Evolutionary conservation across 768 basidiomycete species (phyloP), one percentile per base, ranked within the genome.

Genomic region (Leccinum disarticulatum): DNA sequence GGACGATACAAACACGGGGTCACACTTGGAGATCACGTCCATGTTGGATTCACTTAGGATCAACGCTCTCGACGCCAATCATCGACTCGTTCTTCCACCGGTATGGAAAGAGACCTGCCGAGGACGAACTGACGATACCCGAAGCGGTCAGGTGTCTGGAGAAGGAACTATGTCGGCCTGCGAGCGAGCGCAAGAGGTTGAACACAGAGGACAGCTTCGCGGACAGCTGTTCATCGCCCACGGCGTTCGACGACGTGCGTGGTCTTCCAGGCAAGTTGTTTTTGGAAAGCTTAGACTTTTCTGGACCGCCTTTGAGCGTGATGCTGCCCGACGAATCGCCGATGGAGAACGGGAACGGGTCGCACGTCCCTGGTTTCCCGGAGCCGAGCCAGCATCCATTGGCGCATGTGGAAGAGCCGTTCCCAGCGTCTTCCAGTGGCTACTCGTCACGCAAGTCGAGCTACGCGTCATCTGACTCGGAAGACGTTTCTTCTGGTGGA

Each of bases 21-120:
- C 93, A 0, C 87, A 88, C 61, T 77, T 95, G 57, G 97, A 98
- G 73, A 80, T 97, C 31, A 91, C 90, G 0, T 91, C 91, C 11
- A 95, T 98, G 91, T 87, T 99, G 47, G 96, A 98, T 76, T 96
- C 95, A 2, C 87, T 99, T 38, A 95, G 95, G 6, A n/a, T 97
- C 95, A 4, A 98, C 96, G 0, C 83, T 98, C 52, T 90, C 90
- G 7, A 75, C 74, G 0, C 77, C 85, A 48, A 98, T 95, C 2
- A 78, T 97, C 59, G 81, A 89, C 64, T 81, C 81, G 14, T 98
- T 96, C 82, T 98, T 91, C 77, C 83, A 80, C 8, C 81, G 85
- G 6, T 82, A 80, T 66, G 81, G 81, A 58, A 93, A 91, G 73
- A 75, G 80, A 4, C 82, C 87, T 0, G 78, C 79, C 7, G 74